Evolutionary conservation across 1,284 basidiomycete genomes (phyloP), one percentile per base, ranked within the genome.

Genomic region (Cryptococcus floricola): DNA sequence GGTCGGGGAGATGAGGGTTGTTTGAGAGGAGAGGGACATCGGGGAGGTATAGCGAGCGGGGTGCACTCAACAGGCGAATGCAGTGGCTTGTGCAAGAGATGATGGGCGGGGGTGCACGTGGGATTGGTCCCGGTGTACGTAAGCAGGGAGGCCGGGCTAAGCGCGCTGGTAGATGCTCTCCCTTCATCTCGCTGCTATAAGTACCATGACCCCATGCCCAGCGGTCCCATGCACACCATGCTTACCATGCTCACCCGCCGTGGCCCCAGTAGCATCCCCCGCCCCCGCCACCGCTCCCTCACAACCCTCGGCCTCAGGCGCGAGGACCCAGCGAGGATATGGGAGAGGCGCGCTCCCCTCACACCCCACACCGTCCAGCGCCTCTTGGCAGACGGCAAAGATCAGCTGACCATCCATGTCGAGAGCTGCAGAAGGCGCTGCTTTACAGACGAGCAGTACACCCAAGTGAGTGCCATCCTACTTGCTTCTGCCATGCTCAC

Each of bases 291-390:
- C 39, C 44, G 55, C 42, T 12, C 49, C 7, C 58, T 71, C 18
- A 66, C 66, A 1, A 82, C 81, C 0, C 68, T 89, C 23, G 87
- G 86, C 27, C 82, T 89, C 48, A 81, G 87, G 23, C 84, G 87
- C 44, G 91, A 95, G 74, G 87, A 93, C 70, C 85, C 88, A 0
- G 62, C 76, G 28, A 79, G 91, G 41, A 84, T 90, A 53, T 94
- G 91, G 91, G 91, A 94, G 73, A 81, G 91, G n/a, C 82, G 91
- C 12, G 84, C 83, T 31, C 90, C 91, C 1, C 77, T 95, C 41
- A 89, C 87, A 0, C 91, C 91, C 0, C 82, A 84, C 6, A 84
- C 82, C 4, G 86, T 93, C 25, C 69, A 82, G 46, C 73, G 81
- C 2, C 80, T 93, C 9, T 46, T 60, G 25, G 47, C 12, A 8